Evolutionary conservation across 352 stramenopile species (phyloP), one percentile per base, ranked within the genome.

Genomic region (Salisapilia sapeloensis): DNA sequence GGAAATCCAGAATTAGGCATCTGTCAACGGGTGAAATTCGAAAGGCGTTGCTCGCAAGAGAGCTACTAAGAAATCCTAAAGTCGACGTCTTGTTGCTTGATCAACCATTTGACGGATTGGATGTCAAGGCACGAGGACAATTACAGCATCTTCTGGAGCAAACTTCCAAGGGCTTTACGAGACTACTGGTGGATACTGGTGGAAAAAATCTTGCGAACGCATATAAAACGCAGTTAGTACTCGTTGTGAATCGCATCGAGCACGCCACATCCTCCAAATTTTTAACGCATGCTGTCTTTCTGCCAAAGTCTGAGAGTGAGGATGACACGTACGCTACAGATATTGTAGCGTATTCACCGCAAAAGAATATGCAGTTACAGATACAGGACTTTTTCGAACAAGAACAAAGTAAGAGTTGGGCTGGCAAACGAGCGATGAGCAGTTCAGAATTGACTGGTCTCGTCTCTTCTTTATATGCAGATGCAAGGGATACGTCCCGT

Each of bases 71-170:
- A 13, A 65, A 63, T 17, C 87, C 87, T 1, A 53, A 49, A 29
- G 60, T 56, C 6, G 59, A 57, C 4, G 54, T 96, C 20, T 44
- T 96, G 38, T 46, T 96, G 38, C 36, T 96, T 13, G 87, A 96
- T 44, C 89, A 95, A 51, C 79, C 83, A 18, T 94, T 94, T 49
- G 87, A 96, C 36, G 87, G 87, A 1, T 55, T 96, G n/a, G 87
- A 96, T 51, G 61, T 81, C 7, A 54, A 63, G 3, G 83, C 75
- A 17, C 54, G 83, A 8, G 40, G 50, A 31, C 66, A 84, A 30
- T 46, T 96, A 19, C 55, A 74, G 38, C 82, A 82, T 50, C 75
- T 96, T 47, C 53, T 96, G 2, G 56, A 60, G 9, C 61, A 89
- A 37, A 72, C 93, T 32, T 71, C 85, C 32, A 41, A 53, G 24